These are phyloP conservation scores for Coccomyxa subellipsoidea DNA, from an alignment of 163 green algal genomes.

Conservation along the genomic window DNA sequence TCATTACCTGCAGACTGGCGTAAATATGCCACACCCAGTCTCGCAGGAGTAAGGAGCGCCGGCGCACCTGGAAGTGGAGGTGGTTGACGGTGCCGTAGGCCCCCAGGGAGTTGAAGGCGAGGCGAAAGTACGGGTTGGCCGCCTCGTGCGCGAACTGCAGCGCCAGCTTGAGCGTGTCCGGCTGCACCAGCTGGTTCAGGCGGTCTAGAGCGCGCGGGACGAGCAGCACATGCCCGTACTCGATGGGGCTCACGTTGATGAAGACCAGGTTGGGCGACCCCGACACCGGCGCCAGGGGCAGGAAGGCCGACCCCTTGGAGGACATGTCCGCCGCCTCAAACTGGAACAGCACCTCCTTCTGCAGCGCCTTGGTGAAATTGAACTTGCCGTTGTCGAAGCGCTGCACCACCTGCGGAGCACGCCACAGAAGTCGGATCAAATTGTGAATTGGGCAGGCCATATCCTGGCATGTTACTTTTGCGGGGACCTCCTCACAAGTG, in stretches of 20 bases:
- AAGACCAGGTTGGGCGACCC: slow-evolving; percentile 81
- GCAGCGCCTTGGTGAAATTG: slow-evolving; percentile 95
- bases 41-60: too few species aligned
- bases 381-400: slow-evolving; percentile 93
- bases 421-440: too few species aligned
- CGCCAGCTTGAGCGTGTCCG: slow-evolving; percentile 68
- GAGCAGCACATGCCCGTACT: slow-evolving; percentile 99
- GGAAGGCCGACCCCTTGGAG: neutral
- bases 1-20: too few species aligned
- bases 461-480: too few species aligned
- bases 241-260: slow-evolving; percentile 99
- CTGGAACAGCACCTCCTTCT: slow-evolving; percentile 89
- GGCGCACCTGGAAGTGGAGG: slow-evolving; percentile 94
- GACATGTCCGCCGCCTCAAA: slow-evolving; percentile 46
- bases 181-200: slow-evolving; percentile 65
- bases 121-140: slow-evolving; percentile 86
- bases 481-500: too few species aligned
- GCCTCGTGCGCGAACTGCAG: slow-evolving; percentile 87
- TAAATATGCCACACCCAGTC: too few species aligned
- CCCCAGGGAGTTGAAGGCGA: slow-evolving; percentile 97
- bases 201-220: slow-evolving; percentile 80
- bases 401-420: slow-evolving; percentile 85
- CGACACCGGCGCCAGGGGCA: neutral
- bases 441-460: too few species aligned
- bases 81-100: slow-evolving; percentile 99